A percentile compares a stretch with the other conserved stretches of the same genome.
phyloP scores from a whole-genome alignment of 106 monocot genomes.

The Dioscorea dumetorum region DNA sequence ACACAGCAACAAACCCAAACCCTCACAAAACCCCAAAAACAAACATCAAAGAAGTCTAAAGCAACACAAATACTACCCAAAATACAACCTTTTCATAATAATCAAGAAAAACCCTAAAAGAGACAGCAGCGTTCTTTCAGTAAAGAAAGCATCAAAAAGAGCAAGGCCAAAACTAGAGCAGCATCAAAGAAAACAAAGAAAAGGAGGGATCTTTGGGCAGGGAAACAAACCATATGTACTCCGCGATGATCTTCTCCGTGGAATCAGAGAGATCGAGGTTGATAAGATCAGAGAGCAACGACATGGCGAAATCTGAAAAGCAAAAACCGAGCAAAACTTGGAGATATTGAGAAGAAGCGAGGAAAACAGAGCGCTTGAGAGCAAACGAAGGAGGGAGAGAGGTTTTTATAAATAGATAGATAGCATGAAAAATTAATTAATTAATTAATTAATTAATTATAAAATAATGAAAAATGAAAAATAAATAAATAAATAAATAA shows the following conservation, averaged over 20 bases:
- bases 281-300: conserved; percentile 31
- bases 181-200: not conserved
- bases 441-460: too few species aligned
- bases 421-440: too few species aligned
- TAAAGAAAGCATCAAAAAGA: not conserved
- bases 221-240: conserved; percentile 44
- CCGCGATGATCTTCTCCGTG: conserved; percentile 60
- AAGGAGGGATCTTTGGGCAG: not conserved
- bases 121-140: not conserved
- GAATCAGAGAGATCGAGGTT: conserved; percentile 27
- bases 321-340: too few species aligned
- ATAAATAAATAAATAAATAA: too few species aligned
- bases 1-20: not conserved
- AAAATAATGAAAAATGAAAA: too few species aligned
- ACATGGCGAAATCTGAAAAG: conserved; percentile 15
- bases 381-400: too few species aligned
- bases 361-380: too few species aligned
- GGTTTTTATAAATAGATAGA: too few species aligned
- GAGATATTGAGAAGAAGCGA: too few species aligned
- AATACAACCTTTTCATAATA: not conserved
- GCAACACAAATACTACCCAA: not conserved
- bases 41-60: not conserved
- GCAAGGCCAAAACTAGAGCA: not conserved
- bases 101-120: not conserved
- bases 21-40: not conserved